phyloP scores from a whole-genome alignment of 805 yeast species.

The Candida nitratophila region DNA sequence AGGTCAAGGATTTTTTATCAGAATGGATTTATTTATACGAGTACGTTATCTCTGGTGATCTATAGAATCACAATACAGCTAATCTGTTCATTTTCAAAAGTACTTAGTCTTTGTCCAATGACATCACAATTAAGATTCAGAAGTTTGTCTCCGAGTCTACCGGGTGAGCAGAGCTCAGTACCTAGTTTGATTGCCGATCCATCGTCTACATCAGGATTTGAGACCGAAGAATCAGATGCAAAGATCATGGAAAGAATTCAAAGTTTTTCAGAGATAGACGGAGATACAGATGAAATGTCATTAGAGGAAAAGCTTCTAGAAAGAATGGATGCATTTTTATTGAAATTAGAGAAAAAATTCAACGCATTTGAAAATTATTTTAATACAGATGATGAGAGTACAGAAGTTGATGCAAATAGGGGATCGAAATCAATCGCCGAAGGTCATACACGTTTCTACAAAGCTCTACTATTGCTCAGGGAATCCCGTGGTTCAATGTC shows the following conservation, averaged over 20 bases:
- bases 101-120: not conserved
- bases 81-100: no score
- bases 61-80: no score
- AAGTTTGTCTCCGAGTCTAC: not conserved
- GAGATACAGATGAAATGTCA: not conserved
- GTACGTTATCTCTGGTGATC: no score
- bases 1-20: no score
- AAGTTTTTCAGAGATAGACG: not conserved
- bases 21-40: no score
- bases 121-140: not conserved
- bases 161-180: no score
- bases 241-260: not conserved
- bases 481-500: conserved; percentile 12
- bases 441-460: conserved; percentile 17
- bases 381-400: not conserved
- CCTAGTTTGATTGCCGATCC: no score
- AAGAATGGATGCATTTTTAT: conserved; percentile 21
- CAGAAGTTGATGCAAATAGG: not conserved
- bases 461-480: conserved; percentile 17
- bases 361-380: conserved; percentile 22
- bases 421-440: conserved; percentile 2
- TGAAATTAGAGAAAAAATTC: conserved; percentile 20
- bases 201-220: not conserved
- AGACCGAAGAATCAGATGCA: not conserved
- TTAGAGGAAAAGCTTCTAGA: conserved; percentile 21